Base-by-base conservation (phyloP, 83 land plant species). In the Thuja plicata region DNA sequence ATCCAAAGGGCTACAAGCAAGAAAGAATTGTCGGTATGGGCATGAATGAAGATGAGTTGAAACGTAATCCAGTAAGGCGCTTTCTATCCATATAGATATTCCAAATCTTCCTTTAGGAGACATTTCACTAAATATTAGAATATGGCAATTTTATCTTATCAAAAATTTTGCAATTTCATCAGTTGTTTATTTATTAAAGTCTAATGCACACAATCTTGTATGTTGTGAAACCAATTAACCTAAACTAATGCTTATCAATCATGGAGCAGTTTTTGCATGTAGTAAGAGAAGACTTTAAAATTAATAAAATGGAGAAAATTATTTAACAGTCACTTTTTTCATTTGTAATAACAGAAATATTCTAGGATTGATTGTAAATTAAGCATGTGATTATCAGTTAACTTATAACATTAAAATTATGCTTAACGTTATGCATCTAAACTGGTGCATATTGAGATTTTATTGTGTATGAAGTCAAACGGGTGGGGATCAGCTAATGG, bases 11-110 rank as follows among this genome's bases (percentile, higher is more conserved):
- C 30, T 98, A 98, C 93, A 95, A 93, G 90, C 99, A 98, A 90
- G 97, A 95, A 13, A 91, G 93, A 62, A 93, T 98, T 88, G 99
- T 94, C 1, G 99, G 99, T 32, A 87, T 95, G 90, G 99, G 99
- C 27, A 90, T 98, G 93, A 98, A 98, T 89, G 97, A 97, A 87
- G 98, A 95, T 45, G 99, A 98, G 89, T 95, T 98, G 76, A 94
- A 96, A 89, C 90, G 92, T 16, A 98, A 98, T 88, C 90, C 95
- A 7, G 99, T 97, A 91, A 87, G 89, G 43, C 78, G 27, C 85
- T 54, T 38, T 88, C 66, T 43, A 43, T 6, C 46, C 9, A 30
- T 46, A 45, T n/a, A 45, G 55, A 8, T 10, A 48, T 83, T 83
- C 52, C 52, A 46, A 46, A 43, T 83, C 85, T 43, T 83, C 35